These are phyloP conservation scores for Ceriops decandra DNA, from an alignment of 345 rosid species.

Conservation along the genomic window DNA sequence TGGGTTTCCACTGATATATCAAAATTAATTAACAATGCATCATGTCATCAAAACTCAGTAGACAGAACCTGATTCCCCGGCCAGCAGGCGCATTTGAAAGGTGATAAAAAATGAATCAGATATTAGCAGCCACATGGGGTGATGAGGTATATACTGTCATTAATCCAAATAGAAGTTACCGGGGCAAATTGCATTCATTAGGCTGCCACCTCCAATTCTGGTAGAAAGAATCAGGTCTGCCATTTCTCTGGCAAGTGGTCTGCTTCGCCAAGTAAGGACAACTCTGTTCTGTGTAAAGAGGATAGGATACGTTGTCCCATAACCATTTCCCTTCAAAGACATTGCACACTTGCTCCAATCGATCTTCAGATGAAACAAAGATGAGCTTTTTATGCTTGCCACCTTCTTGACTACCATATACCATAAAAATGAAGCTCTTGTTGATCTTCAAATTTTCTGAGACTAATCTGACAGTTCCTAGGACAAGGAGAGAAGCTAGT, in stretches of 20 bases:
- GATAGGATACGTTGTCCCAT: slow-evolving; percentile 77
- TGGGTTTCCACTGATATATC: too few species aligned
- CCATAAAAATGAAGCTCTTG: slow-evolving; percentile 32
- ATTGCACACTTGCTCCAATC: slow-evolving; percentile 56
- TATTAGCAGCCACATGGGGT: too few species aligned
- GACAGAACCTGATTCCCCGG: too few species aligned
- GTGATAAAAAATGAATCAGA: too few species aligned
- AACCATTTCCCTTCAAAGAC: slow-evolving; percentile 81
- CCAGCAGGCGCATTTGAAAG: too few species aligned
- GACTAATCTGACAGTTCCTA: slow-evolving; percentile 48
- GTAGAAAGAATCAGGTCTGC: slow-evolving; percentile 76
- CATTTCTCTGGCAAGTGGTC: slow-evolving; percentile 72
- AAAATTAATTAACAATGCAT: too few species aligned
- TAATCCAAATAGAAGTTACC: slow-evolving; percentile 27
- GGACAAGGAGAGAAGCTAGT: slow-evolving; percentile 45
- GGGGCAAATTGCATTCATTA: slow-evolving; percentile 60
- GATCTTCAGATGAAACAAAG: slow-evolving; percentile 49
- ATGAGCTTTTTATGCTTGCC: slow-evolving; percentile 28
- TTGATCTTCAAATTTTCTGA: slow-evolving; percentile 54
- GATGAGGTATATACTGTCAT: background rate
- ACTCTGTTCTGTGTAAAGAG: slow-evolving; percentile 67
- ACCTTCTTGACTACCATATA: slow-evolving; percentile 26
- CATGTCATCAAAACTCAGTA: background rate
- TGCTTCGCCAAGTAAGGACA: slow-evolving; percentile 90
- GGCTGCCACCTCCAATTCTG: slow-evolving; percentile 95